Evolutionary conservation across 192 early-diverging fungal species (phyloP).

Genomic region (Entomortierella lignicola): DNA sequence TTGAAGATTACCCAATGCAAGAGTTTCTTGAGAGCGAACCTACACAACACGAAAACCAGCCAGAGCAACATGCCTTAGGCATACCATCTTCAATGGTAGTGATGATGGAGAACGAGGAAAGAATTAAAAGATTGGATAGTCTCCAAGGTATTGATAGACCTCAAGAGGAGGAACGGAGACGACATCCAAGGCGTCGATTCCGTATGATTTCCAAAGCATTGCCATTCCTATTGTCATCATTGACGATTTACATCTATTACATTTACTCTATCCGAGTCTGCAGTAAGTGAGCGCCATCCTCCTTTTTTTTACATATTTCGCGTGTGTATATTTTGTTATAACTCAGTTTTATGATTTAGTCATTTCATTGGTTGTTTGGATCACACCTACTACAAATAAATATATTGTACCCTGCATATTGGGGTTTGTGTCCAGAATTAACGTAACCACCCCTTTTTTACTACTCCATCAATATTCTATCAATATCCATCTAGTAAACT

Average conservation of each 20-base stretch:
- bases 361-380: not conserved
- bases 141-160: conserved; percentile 8
- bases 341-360: not conserved
- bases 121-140: not conserved
- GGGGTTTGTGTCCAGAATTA: no score
- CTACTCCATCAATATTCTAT: no score
- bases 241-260: conserved; percentile 41
- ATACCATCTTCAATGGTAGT: no score
- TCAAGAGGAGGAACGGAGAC: not conserved
- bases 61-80: not conserved
- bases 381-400: no score
- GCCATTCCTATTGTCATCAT: conserved; percentile 16
- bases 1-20: not conserved
- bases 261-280: conserved; percentile 39
- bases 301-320: not conserved
- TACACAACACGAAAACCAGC: not conserved
- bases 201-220: conserved; percentile 9
- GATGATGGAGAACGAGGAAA: not conserved
- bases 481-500: not conserved
- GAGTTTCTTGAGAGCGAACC: not conserved
- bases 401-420: no score
- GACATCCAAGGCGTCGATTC: conserved; percentile 6
- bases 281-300: conserved; percentile 20
- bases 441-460: no score
- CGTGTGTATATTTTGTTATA: no score